Evolutionary conservation across 148 eudicot genomes (phyloP).

Genomic region (Persicaria maculosa): DNA sequence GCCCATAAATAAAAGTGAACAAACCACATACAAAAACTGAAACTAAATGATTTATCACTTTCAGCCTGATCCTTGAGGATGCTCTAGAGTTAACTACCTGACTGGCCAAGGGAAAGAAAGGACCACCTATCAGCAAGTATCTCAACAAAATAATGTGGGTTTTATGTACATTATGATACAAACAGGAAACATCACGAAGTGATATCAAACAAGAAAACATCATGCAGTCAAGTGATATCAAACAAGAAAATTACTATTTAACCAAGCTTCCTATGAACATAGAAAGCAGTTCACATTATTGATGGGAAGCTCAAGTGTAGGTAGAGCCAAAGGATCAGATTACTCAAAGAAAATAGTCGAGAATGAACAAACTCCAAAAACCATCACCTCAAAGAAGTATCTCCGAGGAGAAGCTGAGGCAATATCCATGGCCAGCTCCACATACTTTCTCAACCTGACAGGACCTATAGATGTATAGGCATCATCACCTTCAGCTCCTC

Average conservation of each 20-base stretch:
- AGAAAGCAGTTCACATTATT: background rate
- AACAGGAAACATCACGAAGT: background rate
- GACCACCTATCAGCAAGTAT: background rate
- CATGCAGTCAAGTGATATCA: background rate
- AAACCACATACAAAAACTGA: background rate
- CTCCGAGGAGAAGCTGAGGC: constrained; percentile 93
- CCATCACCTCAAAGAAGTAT: constrained; percentile 77
- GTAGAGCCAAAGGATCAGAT: background rate
- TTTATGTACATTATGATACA: background rate
- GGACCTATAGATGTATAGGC: constrained; percentile 25
- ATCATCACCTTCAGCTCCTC: constrained; percentile 26
- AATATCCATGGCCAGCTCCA: constrained; percentile 83
- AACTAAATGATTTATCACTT: background rate
- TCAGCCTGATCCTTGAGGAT: background rate
- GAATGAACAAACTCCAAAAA: background rate
- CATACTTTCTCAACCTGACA: constrained; percentile 55
- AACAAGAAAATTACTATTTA: background rate
- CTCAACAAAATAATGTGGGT: background rate
- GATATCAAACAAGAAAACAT: background rate
- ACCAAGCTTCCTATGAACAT: background rate
- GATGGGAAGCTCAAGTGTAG: background rate
- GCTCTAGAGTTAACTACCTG: background rate
- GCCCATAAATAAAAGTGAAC: background rate
- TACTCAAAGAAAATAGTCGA: background rate
- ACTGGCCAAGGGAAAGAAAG: background rate